A percentile compares a stretch with the other conserved stretches of the same genome.
These are phyloP conservation scores for Vitis amurensis DNA, from an alignment of 164 flowering plant genomes.

Conservation along the genomic window DNA sequence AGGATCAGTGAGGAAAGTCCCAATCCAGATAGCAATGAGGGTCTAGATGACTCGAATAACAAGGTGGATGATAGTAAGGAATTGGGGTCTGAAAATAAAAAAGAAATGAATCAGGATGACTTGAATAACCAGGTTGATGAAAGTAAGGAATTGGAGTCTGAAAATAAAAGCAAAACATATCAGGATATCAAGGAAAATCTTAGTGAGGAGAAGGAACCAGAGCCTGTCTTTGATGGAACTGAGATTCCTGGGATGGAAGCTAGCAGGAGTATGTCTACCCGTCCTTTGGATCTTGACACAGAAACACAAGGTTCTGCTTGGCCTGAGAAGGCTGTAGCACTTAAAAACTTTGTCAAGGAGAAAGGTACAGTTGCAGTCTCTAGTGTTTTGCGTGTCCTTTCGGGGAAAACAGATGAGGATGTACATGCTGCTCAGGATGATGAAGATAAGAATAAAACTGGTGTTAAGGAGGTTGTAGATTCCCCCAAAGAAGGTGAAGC, in stretches of 20 bases:
- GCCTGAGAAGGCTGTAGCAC: conserved; percentile 71
- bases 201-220: conserved; percentile 43
- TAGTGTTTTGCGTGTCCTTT: conserved; percentile 63
- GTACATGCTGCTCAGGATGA: conserved; percentile 24
- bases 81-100: too few species aligned
- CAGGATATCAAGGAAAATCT: conserved; percentile 22
- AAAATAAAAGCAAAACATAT: conserved; percentile 22
- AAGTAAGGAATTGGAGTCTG: conserved; percentile 10
- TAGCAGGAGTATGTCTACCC: conserved; percentile 31
- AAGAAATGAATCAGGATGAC: too few species aligned
- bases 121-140: neutral
- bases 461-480: conserved; percentile 27
- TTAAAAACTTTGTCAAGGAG: conserved; percentile 62
- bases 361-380: conserved; percentile 62
- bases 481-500: conserved; percentile 29
- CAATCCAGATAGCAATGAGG: conserved; percentile 14
- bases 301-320: conserved; percentile 47
- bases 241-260: conserved; percentile 58
- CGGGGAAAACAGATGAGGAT: conserved; percentile 55
- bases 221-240: conserved; percentile 72
- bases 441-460: conserved; percentile 19
- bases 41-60: conserved; percentile 4
- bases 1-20: conserved; percentile 14
- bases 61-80: neutral
- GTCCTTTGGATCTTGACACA: conserved; percentile 34